Percentiles rank a stretch among this genome's conserved stretches.
Conservation (phyloP, 345 rosid species). For the Moricandia moricandioides region DNA sequence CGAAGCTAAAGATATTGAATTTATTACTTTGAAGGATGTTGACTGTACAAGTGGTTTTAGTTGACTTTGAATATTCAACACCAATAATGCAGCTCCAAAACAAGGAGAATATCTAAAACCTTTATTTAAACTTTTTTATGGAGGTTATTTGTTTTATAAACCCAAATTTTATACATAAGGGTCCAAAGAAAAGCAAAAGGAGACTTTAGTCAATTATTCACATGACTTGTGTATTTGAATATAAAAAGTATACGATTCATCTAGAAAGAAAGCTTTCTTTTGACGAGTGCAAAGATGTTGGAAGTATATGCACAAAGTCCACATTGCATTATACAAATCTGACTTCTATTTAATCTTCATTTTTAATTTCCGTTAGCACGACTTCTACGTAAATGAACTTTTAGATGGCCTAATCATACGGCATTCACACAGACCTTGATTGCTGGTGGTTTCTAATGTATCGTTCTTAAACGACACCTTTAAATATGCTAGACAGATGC, state of each 20-base stretch:
- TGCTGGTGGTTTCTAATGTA: neutral
- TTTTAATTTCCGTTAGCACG: too few relatives aligned
- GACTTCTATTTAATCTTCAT: too few relatives aligned
- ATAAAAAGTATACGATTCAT: neutral
- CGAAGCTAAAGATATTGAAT: neutral
- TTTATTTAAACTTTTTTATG: neutral
- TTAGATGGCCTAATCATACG: neutral
- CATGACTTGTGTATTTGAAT: neutral
- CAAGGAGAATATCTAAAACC: neutral
- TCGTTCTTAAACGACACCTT: neutral
- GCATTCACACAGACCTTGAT: conserved; percentile 8
- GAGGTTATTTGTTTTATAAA: neutral
- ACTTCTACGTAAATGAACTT: neutral
- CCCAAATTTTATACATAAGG: neutral
- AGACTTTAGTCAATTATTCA: conserved; percentile 9
- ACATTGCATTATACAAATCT: too few relatives aligned
- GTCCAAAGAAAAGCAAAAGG: neutral
- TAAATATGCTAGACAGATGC: neutral
- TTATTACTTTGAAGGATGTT: conserved; percentile 6
- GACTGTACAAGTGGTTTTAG: conserved; percentile 23
- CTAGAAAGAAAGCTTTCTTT: conserved; percentile 18
- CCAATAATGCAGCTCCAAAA: conserved; percentile 33
- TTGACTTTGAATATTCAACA: conserved; percentile 23
- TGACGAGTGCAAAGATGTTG: conserved; percentile 20
- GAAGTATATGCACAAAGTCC: conserved; percentile 18